A percentile compares a stretch with the other conserved stretches of the same genome.
These are phyloP conservation scores for Globisporangium alternatum DNA, from an alignment of 352 stramenopile genomes.

Conservation along the genomic window DNA sequence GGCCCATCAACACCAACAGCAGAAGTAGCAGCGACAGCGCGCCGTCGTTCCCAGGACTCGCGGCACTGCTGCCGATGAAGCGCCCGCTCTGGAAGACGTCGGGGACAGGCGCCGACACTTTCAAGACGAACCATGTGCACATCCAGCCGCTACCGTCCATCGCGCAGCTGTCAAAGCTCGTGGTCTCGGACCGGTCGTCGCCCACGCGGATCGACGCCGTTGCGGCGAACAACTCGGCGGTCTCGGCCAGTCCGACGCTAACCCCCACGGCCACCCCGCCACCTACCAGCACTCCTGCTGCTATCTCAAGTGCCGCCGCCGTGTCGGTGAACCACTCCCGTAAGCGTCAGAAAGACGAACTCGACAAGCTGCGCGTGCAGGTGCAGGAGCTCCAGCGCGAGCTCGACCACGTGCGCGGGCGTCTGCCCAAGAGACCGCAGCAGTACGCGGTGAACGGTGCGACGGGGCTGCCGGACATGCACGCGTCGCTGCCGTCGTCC, in stretches of 20 bases:
- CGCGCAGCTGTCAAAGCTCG: conserved; percentile 16
- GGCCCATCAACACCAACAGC: neutral
- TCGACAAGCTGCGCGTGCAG: conserved; percentile 41
- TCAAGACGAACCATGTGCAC: conserved; percentile 4
- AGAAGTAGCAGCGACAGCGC: neutral
- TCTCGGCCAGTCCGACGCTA: neutral
- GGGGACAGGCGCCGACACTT: neutral
- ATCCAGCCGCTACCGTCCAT: conserved; percentile 20
- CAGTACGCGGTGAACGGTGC: neutral
- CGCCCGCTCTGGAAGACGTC: conserved; percentile 10
- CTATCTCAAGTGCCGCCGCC: neutral
- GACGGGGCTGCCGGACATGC: neutral
- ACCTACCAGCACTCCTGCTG: neutral
- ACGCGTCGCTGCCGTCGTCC: conserved; percentile 13
- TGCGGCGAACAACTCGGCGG: neutral
- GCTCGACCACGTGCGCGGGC: conserved; percentile 23
- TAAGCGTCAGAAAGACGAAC: conserved; percentile 58
- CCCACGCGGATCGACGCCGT: conserved; percentile 12
- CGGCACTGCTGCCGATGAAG: conserved; percentile 13
- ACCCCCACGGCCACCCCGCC: neutral
- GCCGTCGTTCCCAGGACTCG: conserved; percentile 4
- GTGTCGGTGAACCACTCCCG: conserved; percentile 39
- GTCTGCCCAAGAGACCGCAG: conserved; percentile 11
- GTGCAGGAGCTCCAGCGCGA: conserved; percentile 59
- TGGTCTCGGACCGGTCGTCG: conserved; percentile 11